These are phyloP conservation scores for Globisporangium radiosum DNA, from an alignment of 352 stramenopile genomes.

Conservation along the genomic window DNA sequence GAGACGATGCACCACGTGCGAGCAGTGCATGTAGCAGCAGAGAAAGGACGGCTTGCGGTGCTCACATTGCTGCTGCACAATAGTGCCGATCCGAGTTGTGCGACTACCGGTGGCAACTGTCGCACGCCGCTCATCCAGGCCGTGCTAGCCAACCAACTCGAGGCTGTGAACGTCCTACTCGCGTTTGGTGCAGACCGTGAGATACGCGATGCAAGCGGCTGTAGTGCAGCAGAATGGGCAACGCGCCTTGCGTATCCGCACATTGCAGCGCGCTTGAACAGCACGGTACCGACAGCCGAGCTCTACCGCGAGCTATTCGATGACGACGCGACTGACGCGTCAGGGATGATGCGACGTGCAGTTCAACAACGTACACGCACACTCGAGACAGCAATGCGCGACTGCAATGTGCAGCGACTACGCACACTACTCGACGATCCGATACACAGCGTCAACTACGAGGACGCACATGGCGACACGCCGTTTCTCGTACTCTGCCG, in stretches of 20 bases:
- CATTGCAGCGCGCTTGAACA: constrained; percentile 28
- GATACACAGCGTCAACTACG: constrained; percentile 43
- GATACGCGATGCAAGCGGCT: constrained; percentile 16
- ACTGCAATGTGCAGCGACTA: constrained; percentile 23
- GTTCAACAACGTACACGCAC: constrained; percentile 13
- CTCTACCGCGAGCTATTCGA: constrained; percentile 32
- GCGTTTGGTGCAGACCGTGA: constrained; percentile 31
- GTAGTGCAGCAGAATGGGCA: constrained; percentile 33
- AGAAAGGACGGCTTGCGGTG: constrained; percentile 37
- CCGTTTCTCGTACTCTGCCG: constrained; percentile 31
- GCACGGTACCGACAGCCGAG: constrained; percentile 11
- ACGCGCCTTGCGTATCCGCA: constrained; percentile 16
- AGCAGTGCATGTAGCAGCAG: constrained; percentile 33
- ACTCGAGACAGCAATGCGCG: constrained; percentile 33
- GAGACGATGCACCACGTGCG: constrained; percentile 30
- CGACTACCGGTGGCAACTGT: constrained; percentile 13
- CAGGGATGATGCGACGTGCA: constrained; percentile 1
- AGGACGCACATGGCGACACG: constrained; percentile 30
- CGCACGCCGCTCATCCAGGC: constrained; percentile 47
- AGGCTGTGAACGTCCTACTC: constrained; percentile 30
- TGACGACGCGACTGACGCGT: constrained; percentile 21
- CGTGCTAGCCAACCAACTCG: constrained; percentile 29
- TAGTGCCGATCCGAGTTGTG: constrained; percentile 28
- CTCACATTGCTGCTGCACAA: constrained; percentile 32
- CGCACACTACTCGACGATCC: constrained; percentile 24